A percentile compares a stretch with the other conserved stretches of the same genome.
phyloP scores from a whole-genome alignment of 2,329 filamentous ascomycete genomes.

The Paraphaeosphaeria sporulosa region DNA sequence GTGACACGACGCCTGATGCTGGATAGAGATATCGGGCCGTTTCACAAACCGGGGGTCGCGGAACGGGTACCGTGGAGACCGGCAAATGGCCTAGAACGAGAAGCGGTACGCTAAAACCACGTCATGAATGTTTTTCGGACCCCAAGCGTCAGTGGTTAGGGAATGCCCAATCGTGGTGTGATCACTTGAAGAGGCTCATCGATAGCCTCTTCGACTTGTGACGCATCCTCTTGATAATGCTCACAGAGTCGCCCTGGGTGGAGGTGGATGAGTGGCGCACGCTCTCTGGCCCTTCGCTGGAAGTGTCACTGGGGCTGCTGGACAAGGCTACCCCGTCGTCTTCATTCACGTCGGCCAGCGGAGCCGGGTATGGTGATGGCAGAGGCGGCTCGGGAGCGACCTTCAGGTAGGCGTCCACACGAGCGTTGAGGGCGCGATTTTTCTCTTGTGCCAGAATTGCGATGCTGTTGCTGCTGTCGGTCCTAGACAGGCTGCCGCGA shows the following conservation, averaged over 20 bases:
- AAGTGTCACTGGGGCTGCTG: conserved; percentile 45
- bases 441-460: conserved; percentile 49
- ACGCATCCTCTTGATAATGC: conserved; percentile 45
- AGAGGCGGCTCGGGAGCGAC: conserved; percentile 33
- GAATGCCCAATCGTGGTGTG: not conserved
- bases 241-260: conserved; percentile 36
- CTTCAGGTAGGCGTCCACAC: conserved; percentile 50
- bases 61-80: not conserved
- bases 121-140: not conserved
- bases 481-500: conserved; percentile 45
- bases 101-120: not conserved
- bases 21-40: conserved; percentile 5
- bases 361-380: conserved; percentile 33
- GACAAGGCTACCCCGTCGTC: conserved; percentile 31
- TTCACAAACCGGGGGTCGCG: conserved; percentile 6
- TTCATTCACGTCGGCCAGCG: conserved; percentile 39
- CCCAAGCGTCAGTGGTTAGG: not conserved
- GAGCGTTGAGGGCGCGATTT: conserved; percentile 50
- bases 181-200: conserved; percentile 46
- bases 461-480: conserved; percentile 47
- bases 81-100: not conserved
- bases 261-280: conserved; percentile 40
- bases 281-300: conserved; percentile 42
- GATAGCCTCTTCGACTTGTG: conserved; percentile 47
- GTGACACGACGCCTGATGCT: conserved; percentile 1